These are phyloP conservation scores for Penicillium sp. DNA, from an alignment of 2,329 filamentous ascomycete species.

Conservation along the genomic window DNA sequence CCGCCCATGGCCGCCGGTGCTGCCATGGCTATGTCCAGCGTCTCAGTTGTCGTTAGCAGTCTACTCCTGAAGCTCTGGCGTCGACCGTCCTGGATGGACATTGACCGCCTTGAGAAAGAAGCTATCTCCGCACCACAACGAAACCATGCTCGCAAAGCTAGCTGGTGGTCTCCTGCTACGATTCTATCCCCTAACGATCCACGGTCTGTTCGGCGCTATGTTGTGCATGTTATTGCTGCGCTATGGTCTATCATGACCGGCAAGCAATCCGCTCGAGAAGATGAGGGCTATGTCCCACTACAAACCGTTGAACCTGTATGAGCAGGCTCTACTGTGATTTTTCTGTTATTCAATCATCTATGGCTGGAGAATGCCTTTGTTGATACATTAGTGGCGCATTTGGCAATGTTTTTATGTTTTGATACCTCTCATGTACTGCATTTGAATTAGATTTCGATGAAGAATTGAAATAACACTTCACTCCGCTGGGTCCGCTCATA, in stretches of 20 bases:
- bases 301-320: constrained; percentile 42
- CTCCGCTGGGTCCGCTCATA: neutral
- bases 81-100: constrained; percentile 82
- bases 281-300: constrained; percentile 48
- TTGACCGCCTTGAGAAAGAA: constrained; percentile 62
- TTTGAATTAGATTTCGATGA: neutral
- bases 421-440: constrained; percentile 19
- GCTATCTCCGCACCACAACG: constrained; percentile 29
- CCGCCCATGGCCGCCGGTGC: constrained; percentile 94
- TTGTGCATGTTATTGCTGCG: constrained; percentile 18
- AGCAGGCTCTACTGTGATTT: neutral
- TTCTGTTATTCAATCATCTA: neutral
- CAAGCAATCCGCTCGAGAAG: constrained; percentile 22
- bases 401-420: constrained; percentile 5
- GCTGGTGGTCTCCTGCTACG: constrained; percentile 34
- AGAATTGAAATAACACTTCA: neutral
- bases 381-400: constrained; percentile 1
- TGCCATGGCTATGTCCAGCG: constrained; percentile 88
- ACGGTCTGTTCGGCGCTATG: constrained; percentile 18
- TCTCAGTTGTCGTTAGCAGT: constrained; percentile 83
- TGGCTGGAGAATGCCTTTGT: neutral
- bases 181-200: constrained; percentile 21
- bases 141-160: constrained; percentile 19
- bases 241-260: constrained; percentile 34
- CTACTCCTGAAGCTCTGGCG: constrained; percentile 85